Base-by-base conservation (phyloP, 2,329 filamentous ascomycete species). In the Aschersonia sp. region DNA sequence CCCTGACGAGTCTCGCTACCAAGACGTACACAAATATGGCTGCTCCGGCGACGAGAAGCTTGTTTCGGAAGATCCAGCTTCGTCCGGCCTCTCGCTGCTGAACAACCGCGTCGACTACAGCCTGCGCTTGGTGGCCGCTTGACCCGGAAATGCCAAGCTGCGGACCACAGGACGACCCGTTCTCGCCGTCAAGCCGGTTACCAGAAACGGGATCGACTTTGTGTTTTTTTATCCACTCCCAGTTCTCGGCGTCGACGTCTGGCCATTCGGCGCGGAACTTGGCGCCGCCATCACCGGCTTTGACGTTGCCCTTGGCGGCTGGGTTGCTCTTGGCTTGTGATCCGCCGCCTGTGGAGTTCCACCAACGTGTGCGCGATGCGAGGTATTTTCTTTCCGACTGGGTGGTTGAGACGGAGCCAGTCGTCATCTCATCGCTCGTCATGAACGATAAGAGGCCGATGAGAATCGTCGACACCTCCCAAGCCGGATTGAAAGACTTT, bases 361-460 rank as follows among this genome's bases (percentile, higher is more conserved):
- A 97, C 92, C 92, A 98, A 47, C 86, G 73, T 12, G 87, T 86
- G 52, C 85, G 76, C 30, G 76, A 73, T 0, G 92, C 88, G 45
- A 88, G 79, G 57, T 83, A 76, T 62, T 79, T 83, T 51, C 90
- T 79, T 70, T 97, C 89, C 4, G 76, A 71, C 45, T 86, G 77
- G 0, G 79, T 83, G 14, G 82, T 86, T 5, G 83, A 82, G 32
- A 98, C 79, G 32, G 83, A 89, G 2, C 92, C 92, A 0, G 92
- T 97, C 0, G 92, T 98, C 84, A 97, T 95, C 69, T 98, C 92
- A 61, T 98, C 90, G 54, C 86, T 87, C 2, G 90, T 97, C 92
- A 98, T 98, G 67, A 98, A 98, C 40, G 85, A 94, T 52, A 97
- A 72, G 31, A 98, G 76, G 8, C 92, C 92, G 48, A 94, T 94